Evolutionary conservation across 805 yeast genomes (phyloP), one percentile per base, ranked within the genome.

Genomic region (Starmerella khaoyaiensis): DNA sequence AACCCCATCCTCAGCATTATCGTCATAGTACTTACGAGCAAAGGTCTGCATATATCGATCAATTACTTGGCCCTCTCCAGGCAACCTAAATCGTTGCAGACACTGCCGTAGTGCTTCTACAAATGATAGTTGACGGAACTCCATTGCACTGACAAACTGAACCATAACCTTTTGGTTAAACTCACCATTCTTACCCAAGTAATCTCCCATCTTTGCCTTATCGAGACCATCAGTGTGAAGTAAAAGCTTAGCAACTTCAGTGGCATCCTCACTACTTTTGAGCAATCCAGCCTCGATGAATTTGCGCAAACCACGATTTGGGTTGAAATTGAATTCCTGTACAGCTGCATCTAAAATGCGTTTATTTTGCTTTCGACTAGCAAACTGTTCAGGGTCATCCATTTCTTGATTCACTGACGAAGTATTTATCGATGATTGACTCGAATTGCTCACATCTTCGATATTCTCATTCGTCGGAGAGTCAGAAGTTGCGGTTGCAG

Each of bases 41-140:
- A 93, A 93, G 54, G 90, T 87, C 56, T 90, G 71, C 95, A 93
- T 82, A 55, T 76, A 83, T 50, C 99, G 70, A 64, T 90, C 98
- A 55, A 90, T 87, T 54, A 90, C 87, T 61, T 90, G 99, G 4
- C 95, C 86, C 61, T 90, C 99, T 35, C 99, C 99, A 2, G 99
- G 98, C 42, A 90, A 68, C 56, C 98, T 69, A 62, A 90, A 93
- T 33, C 74, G 68, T 54, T 93, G 98, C 41, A 90, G 66, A 52
- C 83, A 83, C 12, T 62, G 64, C 48, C 98, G 71, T 63, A 90
- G 64, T 0, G 97, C 93, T 48, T 78, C 93, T 12, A 86, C 84
- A 54, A 90, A 84, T 1, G 74, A 63, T 47, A 68, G 56, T 23
- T 67, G 66, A 4, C 68, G 61, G 56, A 90, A 87, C 39, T 84